Evolutionary conservation across 23 red algal species (phyloP).

Genomic region (Agarophyton chilense): DNA sequence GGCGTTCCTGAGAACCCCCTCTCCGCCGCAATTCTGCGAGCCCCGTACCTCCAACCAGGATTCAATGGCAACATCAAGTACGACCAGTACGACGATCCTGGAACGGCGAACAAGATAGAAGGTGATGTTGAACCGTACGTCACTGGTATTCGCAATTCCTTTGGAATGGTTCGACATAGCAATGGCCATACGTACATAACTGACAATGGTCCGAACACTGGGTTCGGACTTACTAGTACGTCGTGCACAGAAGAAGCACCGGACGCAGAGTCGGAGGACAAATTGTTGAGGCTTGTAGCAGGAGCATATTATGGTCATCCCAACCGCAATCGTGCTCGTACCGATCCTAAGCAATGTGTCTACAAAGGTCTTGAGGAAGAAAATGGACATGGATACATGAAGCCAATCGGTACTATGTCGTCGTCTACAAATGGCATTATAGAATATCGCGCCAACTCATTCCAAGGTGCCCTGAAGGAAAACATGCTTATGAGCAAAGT

Average conservation of each 20-base stretch:
- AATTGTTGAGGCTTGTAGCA: slow-evolving; percentile 27
- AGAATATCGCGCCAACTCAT: slow-evolving; percentile 58
- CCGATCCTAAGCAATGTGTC: slow-evolving; percentile 61
- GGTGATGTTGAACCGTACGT: slow-evolving; percentile 62
- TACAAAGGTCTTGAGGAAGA: slow-evolving; percentile 22
- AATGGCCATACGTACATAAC: slow-evolving; percentile 60
- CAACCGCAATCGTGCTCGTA: slow-evolving; percentile 67
- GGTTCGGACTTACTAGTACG: slow-evolving; percentile 41
- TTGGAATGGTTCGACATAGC: slow-evolving; percentile 43
- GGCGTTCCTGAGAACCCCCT: slow-evolving; percentile 65
- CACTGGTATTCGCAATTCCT: slow-evolving; percentile 55
- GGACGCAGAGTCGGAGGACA: slow-evolving; percentile 34
- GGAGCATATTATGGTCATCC: slow-evolving; percentile 66
- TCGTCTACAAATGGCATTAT: slow-evolving; percentile 71
- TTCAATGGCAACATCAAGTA: slow-evolving; percentile 73
- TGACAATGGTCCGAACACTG: slow-evolving; percentile 60
- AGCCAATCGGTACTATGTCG: slow-evolving; percentile 33
- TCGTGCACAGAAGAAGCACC: slow-evolving; percentile 43
- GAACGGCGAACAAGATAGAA: slow-evolving; percentile 3
- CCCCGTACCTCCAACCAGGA: slow-evolving; percentile 10
- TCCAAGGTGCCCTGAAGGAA: slow-evolving; percentile 32
- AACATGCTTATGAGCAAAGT: slow-evolving; percentile 64
- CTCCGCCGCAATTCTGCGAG: slow-evolving; percentile 55
- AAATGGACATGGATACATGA: slow-evolving; percentile 26
- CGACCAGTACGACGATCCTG: slow-evolving; percentile 36